Evolutionary conservation across 2,329 filamentous ascomycete genomes (phyloP), one percentile per base, ranked within the genome.

Genomic region (Trichoderma oligosporum): DNA sequence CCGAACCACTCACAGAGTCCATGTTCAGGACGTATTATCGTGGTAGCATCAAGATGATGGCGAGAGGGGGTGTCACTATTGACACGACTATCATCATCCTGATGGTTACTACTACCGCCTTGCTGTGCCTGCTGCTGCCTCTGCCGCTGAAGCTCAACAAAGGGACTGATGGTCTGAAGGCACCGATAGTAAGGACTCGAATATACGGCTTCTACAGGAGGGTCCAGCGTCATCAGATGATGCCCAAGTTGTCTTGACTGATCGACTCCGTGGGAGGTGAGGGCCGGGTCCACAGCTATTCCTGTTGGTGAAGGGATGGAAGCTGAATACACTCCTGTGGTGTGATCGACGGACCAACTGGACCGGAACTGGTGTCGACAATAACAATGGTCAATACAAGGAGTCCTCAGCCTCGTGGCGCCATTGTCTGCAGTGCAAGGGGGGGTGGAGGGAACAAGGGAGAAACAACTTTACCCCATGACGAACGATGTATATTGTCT

Each of bases 1-100:
- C 94, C 94, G 70, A 94, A 97, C 87, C 94, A 97, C 76, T 99
- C 94, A 60, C 89, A 87, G 36, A 85, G 66, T 11, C 82, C 82
- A 56, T 76, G 73, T 64, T 86, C 83, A 46, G 78, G 79, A 33
- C 80, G 77, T 60, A 86, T 79, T 36, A 67, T 72, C 57, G 72
- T 63, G 24, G 68, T 62, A 39, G 64, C 61, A 61, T 58, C 57
- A 45, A 49, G 63, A 38, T 57, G 49, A n/a, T n/a, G n/a, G 2
- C 61, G 22, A 44, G 35, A 44, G 14, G 35, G 14, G 27, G 16
- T 6, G 14, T 14, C 18, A 18, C 60, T 52, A 36, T n/a, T 24
- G 11, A 44, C 3, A 46, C 2, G 16, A 27, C 16, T 29, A n/a
- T 4, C 22, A 27, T 24, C 33, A 29, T 22, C 24, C 12, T 22